Evolutionary conservation across 495 filamentous ascomycete genomes (phyloP).

Genomic region (Hypoxylon cercidicola): DNA sequence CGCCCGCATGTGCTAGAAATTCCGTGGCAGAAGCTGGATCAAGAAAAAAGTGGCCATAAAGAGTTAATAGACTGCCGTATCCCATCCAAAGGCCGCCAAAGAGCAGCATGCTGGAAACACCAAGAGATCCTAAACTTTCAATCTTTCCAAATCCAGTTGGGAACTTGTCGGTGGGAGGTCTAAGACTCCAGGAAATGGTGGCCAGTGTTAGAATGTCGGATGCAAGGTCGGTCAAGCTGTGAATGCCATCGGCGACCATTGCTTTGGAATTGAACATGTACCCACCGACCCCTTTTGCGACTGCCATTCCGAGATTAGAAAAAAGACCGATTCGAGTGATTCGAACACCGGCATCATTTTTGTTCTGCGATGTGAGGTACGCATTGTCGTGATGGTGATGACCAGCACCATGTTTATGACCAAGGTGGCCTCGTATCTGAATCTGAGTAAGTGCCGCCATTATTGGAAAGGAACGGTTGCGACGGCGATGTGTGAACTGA

Average conservation of each 20-base stretch:
- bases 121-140: constrained; percentile 93
- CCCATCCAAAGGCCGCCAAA: constrained; percentile 92
- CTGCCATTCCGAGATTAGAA: constrained; percentile 93
- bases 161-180: constrained; percentile 81
- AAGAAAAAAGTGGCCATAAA: constrained; percentile 84
- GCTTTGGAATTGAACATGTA: constrained; percentile 94
- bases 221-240: constrained; percentile 92
- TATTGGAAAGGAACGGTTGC: constrained; percentile 32
- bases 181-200: constrained; percentile 90
- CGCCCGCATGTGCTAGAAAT: constrained; percentile 66
- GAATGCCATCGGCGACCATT: constrained; percentile 93
- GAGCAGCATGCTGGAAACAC: constrained; percentile 89
- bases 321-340: constrained; percentile 93
- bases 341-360: constrained; percentile 90
- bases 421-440: constrained; percentile 57
- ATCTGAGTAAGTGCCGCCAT: constrained; percentile 48
- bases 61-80: constrained; percentile 74
- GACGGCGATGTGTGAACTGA: constrained; percentile 22
- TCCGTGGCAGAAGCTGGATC: constrained; percentile 68
- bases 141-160: constrained; percentile 95
- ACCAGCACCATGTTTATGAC: constrained; percentile 66
- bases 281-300: constrained; percentile 90
- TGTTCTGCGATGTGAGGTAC: constrained; percentile 88
- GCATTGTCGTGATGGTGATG: constrained; percentile 88
- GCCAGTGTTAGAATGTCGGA: constrained; percentile 93